Conservation (phyloP, 2,329 filamentous ascomycete genomes). For the Aspergillus texensis region DNA sequence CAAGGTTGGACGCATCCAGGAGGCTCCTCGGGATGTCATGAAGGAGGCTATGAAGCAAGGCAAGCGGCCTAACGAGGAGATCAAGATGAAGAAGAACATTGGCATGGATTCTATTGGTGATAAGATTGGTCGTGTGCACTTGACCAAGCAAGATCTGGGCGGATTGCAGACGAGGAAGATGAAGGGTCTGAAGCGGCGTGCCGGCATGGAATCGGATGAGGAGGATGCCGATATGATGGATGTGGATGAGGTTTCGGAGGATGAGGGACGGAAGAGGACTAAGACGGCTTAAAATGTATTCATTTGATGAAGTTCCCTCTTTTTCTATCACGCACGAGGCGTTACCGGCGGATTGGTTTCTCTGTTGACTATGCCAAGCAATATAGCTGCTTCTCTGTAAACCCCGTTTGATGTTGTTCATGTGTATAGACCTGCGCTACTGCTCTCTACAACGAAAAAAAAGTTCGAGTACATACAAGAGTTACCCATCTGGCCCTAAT, state of each 20-base stretch:
- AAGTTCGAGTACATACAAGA: neutral
- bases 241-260: conserved; percentile 42
- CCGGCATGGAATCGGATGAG: conserved; percentile 62
- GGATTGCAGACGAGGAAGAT: conserved; percentile 96
- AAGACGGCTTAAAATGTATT: conserved; percentile 31
- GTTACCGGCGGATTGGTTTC: conserved; percentile 21
- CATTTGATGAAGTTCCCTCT: conserved; percentile 27
- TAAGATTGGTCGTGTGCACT: conserved; percentile 90
- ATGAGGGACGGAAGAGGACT: conserved; percentile 38
- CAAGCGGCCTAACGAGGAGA: conserved; percentile 60
- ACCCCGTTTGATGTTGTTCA: conserved; percentile 1
- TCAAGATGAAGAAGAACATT: conserved; percentile 91
- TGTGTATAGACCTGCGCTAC: conserved; percentile 1
- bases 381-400: neutral
- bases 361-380: conserved; percentile 15
- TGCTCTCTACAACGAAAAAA: neutral
- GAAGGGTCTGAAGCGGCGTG: conserved; percentile 91
- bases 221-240: conserved; percentile 54
- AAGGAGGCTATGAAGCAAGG: conserved; percentile 91
- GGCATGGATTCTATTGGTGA: conserved; percentile 89
- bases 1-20: conserved; percentile 75
- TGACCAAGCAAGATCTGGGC: conserved; percentile 85
- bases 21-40: conserved; percentile 75
- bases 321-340: conserved; percentile 22
- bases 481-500: too few relatives aligned